Conservation (phyloP, 164 flowering plant genomes). For the Malania oleifera region DNA sequence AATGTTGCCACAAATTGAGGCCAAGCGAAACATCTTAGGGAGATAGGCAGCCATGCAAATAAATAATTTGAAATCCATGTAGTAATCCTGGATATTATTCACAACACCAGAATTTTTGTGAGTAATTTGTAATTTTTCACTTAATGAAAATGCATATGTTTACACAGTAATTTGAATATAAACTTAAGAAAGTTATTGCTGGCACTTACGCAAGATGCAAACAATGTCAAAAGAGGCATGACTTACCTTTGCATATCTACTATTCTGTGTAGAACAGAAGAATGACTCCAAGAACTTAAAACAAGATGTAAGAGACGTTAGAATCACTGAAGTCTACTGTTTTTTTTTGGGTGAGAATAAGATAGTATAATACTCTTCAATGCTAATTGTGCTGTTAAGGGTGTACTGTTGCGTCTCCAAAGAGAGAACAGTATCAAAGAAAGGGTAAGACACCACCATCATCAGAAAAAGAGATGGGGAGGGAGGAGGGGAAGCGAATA, state of each 20-base stretch:
- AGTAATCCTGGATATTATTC: too few species aligned
- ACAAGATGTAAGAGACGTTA: constrained; percentile 63
- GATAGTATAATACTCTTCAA: constrained; percentile 62
- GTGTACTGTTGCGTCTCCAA: too few species aligned
- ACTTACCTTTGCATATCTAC: constrained; percentile 52
- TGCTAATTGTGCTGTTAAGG: constrained; percentile 59
- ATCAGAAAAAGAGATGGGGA: too few species aligned
- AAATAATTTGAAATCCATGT: too few species aligned
- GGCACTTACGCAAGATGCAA: neutral
- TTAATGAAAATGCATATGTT: too few species aligned
- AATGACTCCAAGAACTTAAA: constrained; percentile 37
- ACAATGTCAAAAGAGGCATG: neutral
- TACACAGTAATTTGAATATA: too few species aligned
- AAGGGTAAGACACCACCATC: too few species aligned
- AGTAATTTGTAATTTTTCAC: too few species aligned
- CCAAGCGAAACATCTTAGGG: constrained; percentile 36
- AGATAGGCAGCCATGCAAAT: neutral
- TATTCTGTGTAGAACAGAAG: constrained; percentile 19
- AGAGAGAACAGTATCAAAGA: too few species aligned
- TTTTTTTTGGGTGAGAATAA: constrained; percentile 72
- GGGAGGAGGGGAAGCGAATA: too few species aligned
- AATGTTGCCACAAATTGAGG: constrained; percentile 59
- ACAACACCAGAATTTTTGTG: too few species aligned
- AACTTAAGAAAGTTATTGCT: too few species aligned
- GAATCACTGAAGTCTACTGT: constrained; percentile 75